phyloP scores from a whole-genome alignment of 805 yeast species.

The Debaryomyces hansenii region DNA sequence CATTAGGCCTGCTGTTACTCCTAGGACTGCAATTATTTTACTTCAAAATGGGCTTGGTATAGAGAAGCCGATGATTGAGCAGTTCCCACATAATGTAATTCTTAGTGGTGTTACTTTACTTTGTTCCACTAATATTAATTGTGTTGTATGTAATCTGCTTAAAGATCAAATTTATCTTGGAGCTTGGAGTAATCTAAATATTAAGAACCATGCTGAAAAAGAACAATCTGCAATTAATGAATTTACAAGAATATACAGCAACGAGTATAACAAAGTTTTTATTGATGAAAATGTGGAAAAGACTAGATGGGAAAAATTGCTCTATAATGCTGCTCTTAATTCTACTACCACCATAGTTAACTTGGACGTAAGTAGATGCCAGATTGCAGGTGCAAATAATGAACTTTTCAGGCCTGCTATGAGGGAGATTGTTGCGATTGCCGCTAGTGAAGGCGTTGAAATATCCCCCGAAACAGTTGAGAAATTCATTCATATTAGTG shows the following conservation, averaged over 20 bases:
- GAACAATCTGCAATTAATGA: constrained; percentile 13
- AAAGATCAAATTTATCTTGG: constrained; percentile 23
- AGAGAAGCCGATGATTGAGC: constrained; percentile 29
- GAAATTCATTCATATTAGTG: constrained; percentile 50
- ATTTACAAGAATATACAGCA: constrained; percentile 28
- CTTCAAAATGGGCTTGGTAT: constrained; percentile 43
- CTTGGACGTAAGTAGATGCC: constrained; percentile 36
- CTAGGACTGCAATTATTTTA: constrained; percentile 29
- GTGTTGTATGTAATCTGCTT: constrained; percentile 18
- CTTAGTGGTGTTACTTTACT: constrained; percentile 38
- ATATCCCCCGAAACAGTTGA: constrained; percentile 52
- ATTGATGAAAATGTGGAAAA: constrained; percentile 30
- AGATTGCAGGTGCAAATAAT: constrained; percentile 32
- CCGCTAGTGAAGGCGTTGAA: constrained; percentile 64
- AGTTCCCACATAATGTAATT: constrained; percentile 33
- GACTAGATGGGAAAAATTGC: constrained; percentile 41
- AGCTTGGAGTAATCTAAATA: constrained; percentile 13
- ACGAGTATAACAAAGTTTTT: constrained; percentile 21
- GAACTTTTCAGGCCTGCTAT: constrained; percentile 53
- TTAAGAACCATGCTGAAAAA: constrained; percentile 4
- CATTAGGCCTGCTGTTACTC: constrained; percentile 34
- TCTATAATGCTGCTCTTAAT: constrained; percentile 37
- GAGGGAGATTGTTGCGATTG: constrained; percentile 65
- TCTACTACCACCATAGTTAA: constrained; percentile 33
- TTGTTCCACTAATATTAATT: constrained; percentile 31